phyloP scores from a whole-genome alignment of 2,329 filamentous ascomycete genomes.

The Ophiocordyceps camponoti-floridani region DNA sequence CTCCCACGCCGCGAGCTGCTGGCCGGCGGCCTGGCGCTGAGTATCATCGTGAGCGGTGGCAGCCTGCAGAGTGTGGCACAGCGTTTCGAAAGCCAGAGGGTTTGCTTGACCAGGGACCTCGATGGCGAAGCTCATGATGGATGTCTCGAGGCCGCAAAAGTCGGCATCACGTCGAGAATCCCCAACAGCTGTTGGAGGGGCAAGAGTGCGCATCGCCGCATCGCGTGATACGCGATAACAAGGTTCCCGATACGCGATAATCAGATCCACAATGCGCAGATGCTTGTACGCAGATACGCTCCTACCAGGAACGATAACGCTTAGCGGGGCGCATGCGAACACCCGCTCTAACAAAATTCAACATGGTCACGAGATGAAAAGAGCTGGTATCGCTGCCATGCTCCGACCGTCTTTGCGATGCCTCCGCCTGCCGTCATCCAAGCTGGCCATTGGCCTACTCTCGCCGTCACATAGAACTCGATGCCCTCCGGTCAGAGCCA shows the following conservation, averaged over 20 bases:
- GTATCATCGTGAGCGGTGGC: slow-evolving; percentile 44
- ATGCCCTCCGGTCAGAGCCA: slow-evolving; percentile 10
- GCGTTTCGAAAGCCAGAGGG: slow-evolving; percentile 44
- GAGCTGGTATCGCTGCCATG: background rate
- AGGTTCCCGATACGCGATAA: background rate
- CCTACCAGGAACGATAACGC: too few relatives aligned
- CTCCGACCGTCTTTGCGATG: background rate
- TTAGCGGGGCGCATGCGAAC: background rate
- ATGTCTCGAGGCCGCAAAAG: slow-evolving; percentile 1
- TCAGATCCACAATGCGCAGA: too few relatives aligned
- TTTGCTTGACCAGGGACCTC: slow-evolving; percentile 71
- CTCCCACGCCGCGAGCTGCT: slow-evolving; percentile 60
- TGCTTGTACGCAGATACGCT: background rate
- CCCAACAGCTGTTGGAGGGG: too few relatives aligned
- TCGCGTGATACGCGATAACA: too few relatives aligned
- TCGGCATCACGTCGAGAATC: too few relatives aligned
- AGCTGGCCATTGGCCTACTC: background rate
- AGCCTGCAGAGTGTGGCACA: slow-evolving; percentile 45
- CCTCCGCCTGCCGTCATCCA: background rate
- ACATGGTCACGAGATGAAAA: background rate
- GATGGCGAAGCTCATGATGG: slow-evolving; percentile 49
- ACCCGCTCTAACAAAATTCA: background rate
- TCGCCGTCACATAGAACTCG: background rate
- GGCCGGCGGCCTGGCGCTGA: slow-evolving; percentile 47
- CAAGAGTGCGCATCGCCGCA: too few relatives aligned